Evolutionary conservation across 106 monocot genomes (phyloP), one percentile per base, ranked within the genome.

Genomic region (Platanthera zijinensis): DNA sequence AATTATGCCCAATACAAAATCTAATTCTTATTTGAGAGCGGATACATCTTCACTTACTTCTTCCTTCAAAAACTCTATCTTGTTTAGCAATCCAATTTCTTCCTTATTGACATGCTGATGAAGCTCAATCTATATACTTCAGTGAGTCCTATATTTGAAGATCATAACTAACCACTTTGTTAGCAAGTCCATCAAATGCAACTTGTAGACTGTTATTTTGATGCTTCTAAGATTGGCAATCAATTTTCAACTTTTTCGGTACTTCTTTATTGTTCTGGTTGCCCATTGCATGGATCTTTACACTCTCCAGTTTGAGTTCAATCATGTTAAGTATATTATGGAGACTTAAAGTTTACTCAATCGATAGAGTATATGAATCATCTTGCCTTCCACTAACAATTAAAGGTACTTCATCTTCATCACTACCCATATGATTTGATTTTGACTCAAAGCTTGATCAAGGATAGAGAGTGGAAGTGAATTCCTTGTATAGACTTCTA

Each of bases 371-470:
- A 78, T 84, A 82, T 71, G 81, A 86, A 85, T 86, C 82, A 66
- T 69, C 82, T 50, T 71, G 47, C 45, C 15, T 54, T 80, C 74
- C 84, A 67, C 57, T 87, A 74, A 79, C 82, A 80, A 57, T 74
- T 47, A 56, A 48, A 17, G 78, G 76, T 17, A 75, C 66, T 59
- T 80, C 86, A 46, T 80, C 82, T 49, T 78, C 46, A 69, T 57
- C 72, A 71, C 1, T 69, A 47, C 72, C 86, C 75, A 64, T 69
- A 69, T 57, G 10, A 82, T 80, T 78, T 17, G 50, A 21, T 73
- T 99, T 94, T 49, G 85, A 88, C 82, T 94, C 97, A 83, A 94
- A 99, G 15, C 25, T 52, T 77, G 67, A 54, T 84, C 30, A 73
- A 78, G 11, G 81, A 83, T 19, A 89, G 52, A 51, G 79, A 77